phyloP scores from a whole-genome alignment of 1,284 basidiomycete genomes.

The Sphagnurus paluster region DNA sequence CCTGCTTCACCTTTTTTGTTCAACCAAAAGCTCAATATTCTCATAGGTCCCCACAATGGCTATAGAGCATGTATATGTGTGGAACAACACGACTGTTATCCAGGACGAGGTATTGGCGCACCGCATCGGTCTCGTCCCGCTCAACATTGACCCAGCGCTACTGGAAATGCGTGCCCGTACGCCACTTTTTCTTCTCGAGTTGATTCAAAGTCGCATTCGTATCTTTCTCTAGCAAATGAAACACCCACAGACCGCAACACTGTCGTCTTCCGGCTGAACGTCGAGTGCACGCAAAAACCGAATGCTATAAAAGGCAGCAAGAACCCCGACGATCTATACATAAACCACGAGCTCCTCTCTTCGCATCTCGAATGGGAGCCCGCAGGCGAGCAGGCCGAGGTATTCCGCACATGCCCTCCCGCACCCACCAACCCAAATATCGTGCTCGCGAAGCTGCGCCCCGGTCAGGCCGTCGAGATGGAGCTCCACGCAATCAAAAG shows the following conservation, averaged over 20 bases:
- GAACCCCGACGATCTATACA: conserved; percentile 67
- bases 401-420: conserved; percentile 57
- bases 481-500: conserved; percentile 95
- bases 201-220: background rate
- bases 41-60: conserved; percentile 85
- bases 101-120: conserved; percentile 95
- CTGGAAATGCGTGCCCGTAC: conserved; percentile 49
- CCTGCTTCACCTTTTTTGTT: background rate
- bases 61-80: conserved; percentile 93
- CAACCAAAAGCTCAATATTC: background rate
- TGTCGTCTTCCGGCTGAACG: conserved; percentile 82
- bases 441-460: conserved; percentile 91
- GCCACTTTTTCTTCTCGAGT: conserved; percentile 15
- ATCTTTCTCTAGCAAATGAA: conserved; percentile 32
- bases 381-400: conserved; percentile 78
- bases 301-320: conserved; percentile 51
- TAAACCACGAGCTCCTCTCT: conserved; percentile 76
- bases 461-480: conserved; percentile 83
- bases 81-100: conserved; percentile 95
- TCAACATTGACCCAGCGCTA: conserved; percentile 81
- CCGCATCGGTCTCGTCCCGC: conserved; percentile 86
- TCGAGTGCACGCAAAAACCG: conserved; percentile 69
- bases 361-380: conserved; percentile 82
- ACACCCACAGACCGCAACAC: conserved; percentile 89
- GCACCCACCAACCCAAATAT: conserved; percentile 82